Conservation (phyloP, 441 rosid species). For the Gossypium schwendimanii region DNA sequence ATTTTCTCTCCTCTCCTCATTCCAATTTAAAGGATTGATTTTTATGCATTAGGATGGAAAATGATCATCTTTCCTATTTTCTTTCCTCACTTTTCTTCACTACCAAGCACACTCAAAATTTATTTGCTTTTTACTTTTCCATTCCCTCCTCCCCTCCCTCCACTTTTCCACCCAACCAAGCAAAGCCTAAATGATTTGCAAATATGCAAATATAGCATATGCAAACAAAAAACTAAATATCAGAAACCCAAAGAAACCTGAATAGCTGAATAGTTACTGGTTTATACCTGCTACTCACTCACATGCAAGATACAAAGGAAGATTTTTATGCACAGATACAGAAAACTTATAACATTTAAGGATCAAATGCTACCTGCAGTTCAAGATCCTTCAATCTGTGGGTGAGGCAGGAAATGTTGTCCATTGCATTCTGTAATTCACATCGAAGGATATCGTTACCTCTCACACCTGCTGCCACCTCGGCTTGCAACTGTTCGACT, state of each 20-base stretch:
- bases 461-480: conserved; percentile 71
- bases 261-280: background rate
- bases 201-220: background rate
- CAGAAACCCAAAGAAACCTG: background rate
- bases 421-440: conserved; percentile 67
- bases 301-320: background rate
- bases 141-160: too few species aligned
- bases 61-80: background rate
- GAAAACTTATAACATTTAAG: background rate
- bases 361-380: conserved; percentile 52
- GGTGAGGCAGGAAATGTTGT: conserved; percentile 53
- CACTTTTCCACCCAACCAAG: too few species aligned
- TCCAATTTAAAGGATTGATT: too few species aligned
- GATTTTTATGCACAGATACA: background rate
- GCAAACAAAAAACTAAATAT: background rate
- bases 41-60: too few species aligned
- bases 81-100: background rate
- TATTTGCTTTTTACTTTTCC: too few species aligned
- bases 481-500: conserved; percentile 79
- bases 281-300: background rate
- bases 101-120: too few species aligned
- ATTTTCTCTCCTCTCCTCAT: too few species aligned
- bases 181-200: background rate
- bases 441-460: conserved; percentile 65
- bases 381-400: conserved; percentile 74